Evolutionary conservation across 192 early-diverging fungal genomes (phyloP), one percentile per base, ranked within the genome.

Genomic region (Geranomyces variabilis): DNA sequence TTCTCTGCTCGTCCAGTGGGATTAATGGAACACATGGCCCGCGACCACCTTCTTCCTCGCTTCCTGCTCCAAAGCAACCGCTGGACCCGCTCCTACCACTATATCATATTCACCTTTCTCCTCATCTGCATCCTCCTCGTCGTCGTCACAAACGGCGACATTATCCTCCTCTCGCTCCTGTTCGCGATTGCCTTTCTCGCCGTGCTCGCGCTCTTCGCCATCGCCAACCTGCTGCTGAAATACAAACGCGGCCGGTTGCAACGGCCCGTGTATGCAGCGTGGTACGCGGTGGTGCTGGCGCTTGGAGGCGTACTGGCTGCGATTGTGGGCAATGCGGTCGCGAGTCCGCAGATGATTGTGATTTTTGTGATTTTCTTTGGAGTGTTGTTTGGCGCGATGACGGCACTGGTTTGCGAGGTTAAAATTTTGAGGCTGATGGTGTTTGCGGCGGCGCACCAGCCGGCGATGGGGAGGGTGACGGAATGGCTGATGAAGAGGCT

Each of bases 311-410:
- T 86, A 14, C 21, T 76, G 1, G 43, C 57, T 1, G 77, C 75
- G 15, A 63, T 87, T 44, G 68, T 78, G 30, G 81, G 82, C 14
- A 87, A 87, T 53, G 71, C 79, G 22, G 55, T 86, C 1, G 65
- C 78, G 26, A 31, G 66, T 36, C 86, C 86, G 15, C 19, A 19
- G 1, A 81, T 86, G 62, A 72, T 81, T 30, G 69, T 41, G 28
- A 81, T 79, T n/a, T 87, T 87, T 77, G 58, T 70, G 13, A 79
- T 81, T 33, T 85, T 86, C 43, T 87, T 86, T 69, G 73, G 41
- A 0, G 74, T 75, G 22, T 61, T 87, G 34, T 67, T 81, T 30
- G 22, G 65, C 4, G 74, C 81, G 12, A 75, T 87, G 53, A 45
- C 75, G 63, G 57, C 57, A 15, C 64, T 82, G 67, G 48, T 86